A percentile compares a stretch with the other conserved stretches of the same genome.
These are phyloP conservation scores for Zhuliangozyma parablackwelliae DNA, from an alignment of 1,139 yeast genomes.

Conservation along the genomic window DNA sequence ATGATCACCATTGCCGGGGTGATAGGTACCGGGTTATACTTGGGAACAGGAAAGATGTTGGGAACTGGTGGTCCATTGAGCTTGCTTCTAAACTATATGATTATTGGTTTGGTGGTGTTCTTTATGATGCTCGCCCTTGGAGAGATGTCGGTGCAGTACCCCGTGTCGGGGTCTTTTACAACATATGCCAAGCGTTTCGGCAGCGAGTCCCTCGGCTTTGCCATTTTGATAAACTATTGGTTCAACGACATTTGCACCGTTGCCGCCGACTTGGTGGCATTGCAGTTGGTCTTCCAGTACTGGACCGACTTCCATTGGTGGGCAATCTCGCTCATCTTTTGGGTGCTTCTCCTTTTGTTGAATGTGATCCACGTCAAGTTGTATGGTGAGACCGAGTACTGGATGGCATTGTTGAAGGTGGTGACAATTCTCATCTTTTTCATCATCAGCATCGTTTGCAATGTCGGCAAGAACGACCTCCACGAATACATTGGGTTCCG, in stretches of 20 bases:
- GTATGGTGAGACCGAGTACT: constrained; percentile 41
- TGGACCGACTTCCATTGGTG: constrained; percentile 62
- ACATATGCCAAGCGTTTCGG: constrained; percentile 58
- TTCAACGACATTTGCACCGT: constrained; percentile 60
- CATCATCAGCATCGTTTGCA: constrained; percentile 33
- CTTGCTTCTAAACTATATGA: constrained; percentile 50
- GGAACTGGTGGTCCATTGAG: constrained; percentile 64
- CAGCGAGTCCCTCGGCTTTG: constrained; percentile 59
- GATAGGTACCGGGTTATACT: constrained; percentile 64
- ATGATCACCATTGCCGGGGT: constrained; percentile 67
- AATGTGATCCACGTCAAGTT: constrained; percentile 53
- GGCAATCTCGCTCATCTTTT: constrained; percentile 54
- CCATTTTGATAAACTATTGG: constrained; percentile 61
- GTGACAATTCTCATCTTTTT: constrained; percentile 37
- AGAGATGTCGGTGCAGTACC: constrained; percentile 61
- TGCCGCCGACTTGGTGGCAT: constrained; percentile 58
- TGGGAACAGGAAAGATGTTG: constrained; percentile 60
- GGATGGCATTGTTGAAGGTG: constrained; percentile 36
- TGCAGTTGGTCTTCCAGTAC: constrained; percentile 54
- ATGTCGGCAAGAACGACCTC: constrained; percentile 30
- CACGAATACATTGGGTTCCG: constrained; percentile 38
- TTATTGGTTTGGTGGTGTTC: constrained; percentile 57
- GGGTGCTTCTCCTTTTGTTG: constrained; percentile 49
- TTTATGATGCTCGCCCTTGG: constrained; percentile 60
- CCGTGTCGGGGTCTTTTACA: constrained; percentile 61